Conservation (phyloP, 2,329 filamentous ascomycete species). For the Colletotrichum camelliae region DNA sequence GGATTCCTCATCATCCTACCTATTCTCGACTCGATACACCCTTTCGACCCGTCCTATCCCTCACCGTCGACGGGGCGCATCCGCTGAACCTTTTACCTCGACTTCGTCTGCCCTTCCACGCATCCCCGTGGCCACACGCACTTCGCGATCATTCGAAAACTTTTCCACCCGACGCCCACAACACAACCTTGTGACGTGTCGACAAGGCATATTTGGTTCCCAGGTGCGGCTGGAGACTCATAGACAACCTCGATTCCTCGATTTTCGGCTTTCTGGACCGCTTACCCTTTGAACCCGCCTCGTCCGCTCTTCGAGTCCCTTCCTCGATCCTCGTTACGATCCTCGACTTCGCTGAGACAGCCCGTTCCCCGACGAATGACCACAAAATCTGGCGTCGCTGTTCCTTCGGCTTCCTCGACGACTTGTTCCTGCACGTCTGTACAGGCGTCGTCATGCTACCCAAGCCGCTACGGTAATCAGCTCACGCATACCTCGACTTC, state of each 20-base stretch:
- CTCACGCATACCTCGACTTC: conserved; percentile 40
- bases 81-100: conserved; percentile 26
- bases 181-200: not conserved
- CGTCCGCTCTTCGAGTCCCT: conserved; percentile 1
- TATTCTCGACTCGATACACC: conserved; percentile 17
- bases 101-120: conserved; percentile 22
- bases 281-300: not conserved
- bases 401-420: not conserved
- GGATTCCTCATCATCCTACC: conserved; percentile 7
- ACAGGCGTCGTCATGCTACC: conserved; percentile 64
- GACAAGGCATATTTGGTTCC: not conserved
- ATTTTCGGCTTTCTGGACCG: not conserved
- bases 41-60: conserved; percentile 26
- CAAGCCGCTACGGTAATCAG: conserved; percentile 57
- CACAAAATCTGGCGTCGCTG: not conserved
- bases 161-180: conserved; percentile 12
- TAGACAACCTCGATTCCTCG: not conserved
- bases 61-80: conserved; percentile 35
- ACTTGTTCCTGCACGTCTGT: conserved; percentile 39
- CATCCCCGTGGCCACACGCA: conserved; percentile 23
- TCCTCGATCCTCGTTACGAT: not conserved
- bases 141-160: conserved; percentile 23
- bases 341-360: not conserved
- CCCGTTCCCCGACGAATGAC: conserved; percentile 16
- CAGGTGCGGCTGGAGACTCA: not conserved